Base-by-base conservation (phyloP, 148 eudicot species). In the Chenopodium berlandieri region DNA sequence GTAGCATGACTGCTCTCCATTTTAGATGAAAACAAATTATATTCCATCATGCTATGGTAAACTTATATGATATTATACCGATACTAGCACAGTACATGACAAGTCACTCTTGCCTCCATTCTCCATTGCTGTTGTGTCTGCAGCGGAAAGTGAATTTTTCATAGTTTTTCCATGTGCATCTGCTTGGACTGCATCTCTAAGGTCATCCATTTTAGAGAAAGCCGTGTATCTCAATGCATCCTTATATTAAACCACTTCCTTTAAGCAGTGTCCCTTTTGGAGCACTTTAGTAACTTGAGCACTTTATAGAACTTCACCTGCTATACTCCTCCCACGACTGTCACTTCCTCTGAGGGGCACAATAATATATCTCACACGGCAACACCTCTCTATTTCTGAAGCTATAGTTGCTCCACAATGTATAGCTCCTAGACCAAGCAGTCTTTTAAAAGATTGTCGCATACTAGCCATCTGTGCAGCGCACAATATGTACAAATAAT, bases 381-480 rank as follows among this genome's bases (percentile, higher is more conserved):
- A 14, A 14, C 71, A 7, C 71, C 16, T 56, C 16, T 62, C 31
- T 64, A 20, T 62, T 52, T 40, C 48, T 14, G 23, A 30, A 25
- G 62, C 9, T 27, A 40, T 48, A 25, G 67, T 23, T 32, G 46
- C 64, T 50, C 22, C 34, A 17, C 31, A 40, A 12, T 20, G 17
- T 11, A 19, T 22, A 31, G 47, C 67, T 69, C 25, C 31, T 17
- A 4, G 73, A 46, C 27, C 62, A 6, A 78, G n/a, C 58, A 67
- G 27, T 78, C 46, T 20, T 22, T 40, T 5, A 47, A 1, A 9
- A 73, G 19, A 20, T 23, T 14, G 62, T 8, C 9, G 25, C 16
- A 47, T 27, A 52, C 56, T 25, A 20, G 82, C 68, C 82, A 71
- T 79, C 82, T 71, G 54, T 67, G 34, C 75, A 56, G 75, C 32